These are phyloP conservation scores for Podaxis sp. DNA, from an alignment of 768 basidiomycete species.

Conservation along the genomic window DNA sequence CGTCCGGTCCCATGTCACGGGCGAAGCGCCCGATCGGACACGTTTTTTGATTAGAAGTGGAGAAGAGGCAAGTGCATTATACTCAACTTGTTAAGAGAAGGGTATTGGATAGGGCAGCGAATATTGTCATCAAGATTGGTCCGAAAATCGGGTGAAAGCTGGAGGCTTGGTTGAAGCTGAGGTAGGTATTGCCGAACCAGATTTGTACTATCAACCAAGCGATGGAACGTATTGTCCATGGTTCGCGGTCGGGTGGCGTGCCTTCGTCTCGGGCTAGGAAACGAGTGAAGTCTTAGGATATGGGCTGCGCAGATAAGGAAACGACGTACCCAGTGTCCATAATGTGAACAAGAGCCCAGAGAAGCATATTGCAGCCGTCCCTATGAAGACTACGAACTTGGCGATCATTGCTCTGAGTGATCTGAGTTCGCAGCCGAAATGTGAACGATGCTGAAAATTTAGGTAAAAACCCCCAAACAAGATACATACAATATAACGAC, in stretches of 20 bases:
- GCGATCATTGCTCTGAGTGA: conserved; percentile 81
- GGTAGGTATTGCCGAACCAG: conserved; percentile 80
- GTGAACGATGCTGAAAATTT: background rate
- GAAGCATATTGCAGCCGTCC: conserved; percentile 76
- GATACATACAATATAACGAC: conserved; percentile 68
- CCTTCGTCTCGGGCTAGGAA: conserved; percentile 28
- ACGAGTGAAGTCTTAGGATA: conserved; percentile 6
- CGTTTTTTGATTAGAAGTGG: conserved; percentile 2
- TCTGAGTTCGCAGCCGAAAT: conserved; percentile 33
- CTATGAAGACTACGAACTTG: conserved; percentile 78
- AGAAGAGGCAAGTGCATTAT: background rate
- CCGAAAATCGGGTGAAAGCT: conserved; percentile 73
- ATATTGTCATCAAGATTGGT: conserved; percentile 76
- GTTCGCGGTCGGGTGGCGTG: conserved; percentile 20
- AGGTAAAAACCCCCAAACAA: background rate
- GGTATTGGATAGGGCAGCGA: conserved; percentile 78
- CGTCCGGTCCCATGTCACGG: background rate
- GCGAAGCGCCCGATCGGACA: background rate
- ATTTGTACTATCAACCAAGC: conserved; percentile 87
- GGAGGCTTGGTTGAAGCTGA: conserved; percentile 55
- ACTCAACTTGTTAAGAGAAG: conserved; percentile 71
- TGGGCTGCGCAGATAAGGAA: background rate
- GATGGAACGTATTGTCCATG: conserved; percentile 50
- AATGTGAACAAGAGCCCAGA: conserved; percentile 66
- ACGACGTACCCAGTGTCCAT: conserved; percentile 42